These are phyloP conservation scores for Ramicandelaber brevisporus DNA, from an alignment of 192 early-diverging fungal species.

Conservation along the genomic window DNA sequence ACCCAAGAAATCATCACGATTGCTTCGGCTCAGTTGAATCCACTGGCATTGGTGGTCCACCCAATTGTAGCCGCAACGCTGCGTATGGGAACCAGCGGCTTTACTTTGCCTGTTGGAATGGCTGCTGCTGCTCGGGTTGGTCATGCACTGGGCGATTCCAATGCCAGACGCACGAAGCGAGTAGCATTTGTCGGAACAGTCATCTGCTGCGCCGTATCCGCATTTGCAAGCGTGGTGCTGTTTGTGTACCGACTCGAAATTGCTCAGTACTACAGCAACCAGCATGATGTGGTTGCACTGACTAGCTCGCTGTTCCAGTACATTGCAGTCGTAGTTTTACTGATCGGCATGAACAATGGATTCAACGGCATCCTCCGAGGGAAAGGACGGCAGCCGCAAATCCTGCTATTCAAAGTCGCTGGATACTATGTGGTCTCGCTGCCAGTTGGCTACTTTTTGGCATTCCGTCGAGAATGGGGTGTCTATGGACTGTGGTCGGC, in stretches of 20 bases:
- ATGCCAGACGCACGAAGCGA: constrained; percentile 20
- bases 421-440: too few species aligned
- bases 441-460: too few species aligned
- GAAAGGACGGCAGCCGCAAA: constrained; percentile 20
- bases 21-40: too few species aligned
- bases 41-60: too few species aligned
- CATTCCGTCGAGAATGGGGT: too few species aligned
- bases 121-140: constrained; percentile 63
- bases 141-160: constrained; percentile 32
- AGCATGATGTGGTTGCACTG: constrained; percentile 6
- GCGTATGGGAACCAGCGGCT: too few species aligned
- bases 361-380: constrained; percentile 28
- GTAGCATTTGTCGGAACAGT: constrained; percentile 18
- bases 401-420: too few species aligned
- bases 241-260: constrained; percentile 16
- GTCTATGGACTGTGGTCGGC: too few species aligned
- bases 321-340: constrained; percentile 4
- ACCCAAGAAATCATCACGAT: constrained; percentile 49
- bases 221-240: constrained; percentile 23
- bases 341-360: constrained; percentile 27
- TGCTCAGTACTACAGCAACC: constrained; percentile 24
- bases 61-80: too few species aligned
- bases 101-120: constrained; percentile 40
- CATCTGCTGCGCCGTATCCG: constrained; percentile 19
- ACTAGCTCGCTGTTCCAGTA: constrained; percentile 10